Conservation (phyloP, 768 basidiomycete species). For the Russula brevipes region DNA sequence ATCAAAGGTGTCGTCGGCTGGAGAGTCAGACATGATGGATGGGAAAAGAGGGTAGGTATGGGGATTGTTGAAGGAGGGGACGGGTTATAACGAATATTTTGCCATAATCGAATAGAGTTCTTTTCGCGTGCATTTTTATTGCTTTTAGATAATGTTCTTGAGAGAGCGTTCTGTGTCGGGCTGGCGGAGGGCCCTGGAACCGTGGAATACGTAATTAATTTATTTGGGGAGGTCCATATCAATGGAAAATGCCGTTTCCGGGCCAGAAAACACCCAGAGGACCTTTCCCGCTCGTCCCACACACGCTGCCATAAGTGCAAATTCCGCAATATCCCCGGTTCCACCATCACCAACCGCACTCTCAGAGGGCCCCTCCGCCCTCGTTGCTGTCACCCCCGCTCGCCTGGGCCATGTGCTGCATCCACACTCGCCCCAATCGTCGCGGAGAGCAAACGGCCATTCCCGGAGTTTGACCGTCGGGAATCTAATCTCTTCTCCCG, state of each 20-base stretch:
- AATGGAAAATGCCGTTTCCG: conserved; percentile 28
- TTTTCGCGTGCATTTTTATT: conserved; percentile 51
- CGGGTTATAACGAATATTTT: conserved; percentile 60
- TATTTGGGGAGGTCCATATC: conserved; percentile 23
- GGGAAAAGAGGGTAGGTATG: conserved; percentile 29
- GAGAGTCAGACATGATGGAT: conserved; percentile 57
- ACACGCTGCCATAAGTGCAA: conserved; percentile 13
- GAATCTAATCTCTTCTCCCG: conserved; percentile 22
- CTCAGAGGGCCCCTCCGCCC: not conserved
- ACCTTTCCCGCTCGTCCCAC: conserved; percentile 18
- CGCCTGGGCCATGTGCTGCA: conserved; percentile 20
- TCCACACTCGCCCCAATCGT: conserved; percentile 14
- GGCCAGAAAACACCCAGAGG: conserved; percentile 19
- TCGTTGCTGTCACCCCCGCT: not conserved
- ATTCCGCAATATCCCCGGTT: conserved; percentile 25
- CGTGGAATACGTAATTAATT: conserved; percentile 28
- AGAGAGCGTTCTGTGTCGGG: conserved; percentile 23
- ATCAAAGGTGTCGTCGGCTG: conserved; percentile 47
- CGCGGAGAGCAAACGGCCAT: conserved; percentile 24
- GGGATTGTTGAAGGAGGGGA: conserved; percentile 39
- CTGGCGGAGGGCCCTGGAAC: conserved; percentile 27
- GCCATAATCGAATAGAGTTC: conserved; percentile 50
- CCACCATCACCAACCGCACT: not conserved
- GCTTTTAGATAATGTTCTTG: conserved; percentile 43
- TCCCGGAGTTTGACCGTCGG: conserved; percentile 18